phyloP scores from a whole-genome alignment of 2,329 filamentous ascomycete species.

The Ramularia endophylla region DNA sequence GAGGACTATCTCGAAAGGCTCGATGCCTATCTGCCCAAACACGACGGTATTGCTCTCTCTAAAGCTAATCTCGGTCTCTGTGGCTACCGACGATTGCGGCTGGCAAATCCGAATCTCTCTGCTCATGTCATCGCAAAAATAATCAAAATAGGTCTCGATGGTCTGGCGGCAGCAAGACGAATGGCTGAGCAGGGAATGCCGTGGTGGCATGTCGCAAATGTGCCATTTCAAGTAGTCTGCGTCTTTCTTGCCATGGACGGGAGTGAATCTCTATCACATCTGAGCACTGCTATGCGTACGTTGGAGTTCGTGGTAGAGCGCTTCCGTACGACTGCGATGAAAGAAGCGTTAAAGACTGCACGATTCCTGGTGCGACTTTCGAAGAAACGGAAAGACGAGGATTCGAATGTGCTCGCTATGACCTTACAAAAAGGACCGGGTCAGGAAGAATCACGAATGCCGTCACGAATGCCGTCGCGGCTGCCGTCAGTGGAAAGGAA shows the following conservation, averaged over 20 bases:
- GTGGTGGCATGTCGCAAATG: conserved; percentile 57
- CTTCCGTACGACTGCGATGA: conserved; percentile 33
- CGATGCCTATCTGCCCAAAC: conserved; percentile 25
- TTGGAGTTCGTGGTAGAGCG: conserved; percentile 27
- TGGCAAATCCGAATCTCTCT: conserved; percentile 44
- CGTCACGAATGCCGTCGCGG: not conserved
- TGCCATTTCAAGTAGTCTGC: conserved; percentile 55
- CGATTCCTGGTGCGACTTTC: conserved; percentile 50
- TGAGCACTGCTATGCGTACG: conserved; percentile 46
- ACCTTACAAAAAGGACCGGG: conserved; percentile 18
- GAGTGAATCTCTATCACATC: conserved; percentile 41
- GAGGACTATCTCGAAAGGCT: conserved; percentile 26
- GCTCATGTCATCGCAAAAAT: conserved; percentile 42
- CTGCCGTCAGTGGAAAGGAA: not conserved
- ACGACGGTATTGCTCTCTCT: conserved; percentile 31
- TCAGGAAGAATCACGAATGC: too few species aligned
- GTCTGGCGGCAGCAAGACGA: conserved; percentile 43
- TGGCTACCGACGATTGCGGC: conserved; percentile 50
- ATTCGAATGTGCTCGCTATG: conserved; percentile 18
- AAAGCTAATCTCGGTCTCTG: conserved; percentile 53
- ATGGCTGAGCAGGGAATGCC: conserved; percentile 43
- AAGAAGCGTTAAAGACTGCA: conserved; percentile 51
- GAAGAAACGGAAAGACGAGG: conserved; percentile 29
- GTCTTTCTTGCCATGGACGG: conserved; percentile 52
- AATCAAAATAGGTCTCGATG: conserved; percentile 41